phyloP scores from a whole-genome alignment of 75 land plant genomes.

The Azolla pinnata region DNA sequence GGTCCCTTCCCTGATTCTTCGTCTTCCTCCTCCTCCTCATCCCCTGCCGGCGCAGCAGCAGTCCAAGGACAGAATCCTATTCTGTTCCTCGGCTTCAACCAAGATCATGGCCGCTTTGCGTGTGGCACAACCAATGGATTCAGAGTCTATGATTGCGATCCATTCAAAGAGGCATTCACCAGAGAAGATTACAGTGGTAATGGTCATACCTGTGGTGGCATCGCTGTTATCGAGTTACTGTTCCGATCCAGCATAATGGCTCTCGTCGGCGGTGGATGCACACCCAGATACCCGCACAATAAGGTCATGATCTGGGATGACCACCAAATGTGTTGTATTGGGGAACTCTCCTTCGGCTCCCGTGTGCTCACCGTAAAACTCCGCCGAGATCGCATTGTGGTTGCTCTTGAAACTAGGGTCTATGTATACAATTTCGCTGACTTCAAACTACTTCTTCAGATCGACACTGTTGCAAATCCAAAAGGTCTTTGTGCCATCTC shows the following conservation, averaged over 20 bases:
- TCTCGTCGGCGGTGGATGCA: slow-evolving; percentile 9
- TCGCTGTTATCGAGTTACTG: slow-evolving; percentile 11
- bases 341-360: slow-evolving; percentile 10
- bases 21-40: too few species aligned
- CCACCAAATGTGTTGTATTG: slow-evolving; percentile 9
- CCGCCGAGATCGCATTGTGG: slow-evolving; percentile 10
- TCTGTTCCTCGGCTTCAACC: slow-evolving; percentile 6
- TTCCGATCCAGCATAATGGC: slow-evolving; percentile 12
- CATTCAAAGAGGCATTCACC: slow-evolving; percentile 4
- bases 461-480: slow-evolving; percentile 13
- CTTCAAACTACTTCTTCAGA: slow-evolving; percentile 10
- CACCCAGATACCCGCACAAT: slow-evolving; percentile 4
- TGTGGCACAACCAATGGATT: slow-evolving; percentile 2
- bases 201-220: slow-evolving; percentile 4
- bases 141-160: slow-evolving; percentile 10
- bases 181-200: not conserved
- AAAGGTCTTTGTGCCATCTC: slow-evolving; percentile 12
- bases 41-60: slow-evolving; percentile 1
- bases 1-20: too few species aligned
- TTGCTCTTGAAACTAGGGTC: slow-evolving; percentile 7
- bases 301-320: slow-evolving; percentile 20
- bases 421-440: slow-evolving; percentile 12
- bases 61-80: slow-evolving; percentile 1
- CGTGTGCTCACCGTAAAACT: slow-evolving; percentile 6
- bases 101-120: slow-evolving; percentile 14